Evolutionary conservation across 305 asterid genomes (phyloP).

Genomic region (Nicotiana rustica): DNA sequence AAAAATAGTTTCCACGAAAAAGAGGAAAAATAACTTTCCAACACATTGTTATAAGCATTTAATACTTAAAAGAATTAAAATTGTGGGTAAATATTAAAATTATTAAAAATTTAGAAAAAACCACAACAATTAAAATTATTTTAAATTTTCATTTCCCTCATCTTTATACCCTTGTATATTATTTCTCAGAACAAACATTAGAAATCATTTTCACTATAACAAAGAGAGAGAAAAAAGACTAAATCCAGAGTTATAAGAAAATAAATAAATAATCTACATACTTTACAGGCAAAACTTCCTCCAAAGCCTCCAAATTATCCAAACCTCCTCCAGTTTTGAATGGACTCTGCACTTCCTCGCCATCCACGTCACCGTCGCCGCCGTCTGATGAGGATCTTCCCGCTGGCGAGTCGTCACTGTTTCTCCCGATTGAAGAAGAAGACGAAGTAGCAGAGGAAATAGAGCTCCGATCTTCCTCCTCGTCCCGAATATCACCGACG

Average conservation of each 20-base stretch:
- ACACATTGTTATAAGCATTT: not conserved
- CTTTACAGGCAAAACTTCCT: conserved; percentile 70
- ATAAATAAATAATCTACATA: conserved; percentile 35
- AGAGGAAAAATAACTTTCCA: not conserved
- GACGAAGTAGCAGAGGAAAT: conserved; percentile 26
- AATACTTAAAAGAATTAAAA: too few relatives aligned
- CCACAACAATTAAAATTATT: too few relatives aligned
- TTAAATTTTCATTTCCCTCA: too few relatives aligned
- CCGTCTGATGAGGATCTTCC: conserved; percentile 8
- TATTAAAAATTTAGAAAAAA: too few relatives aligned
- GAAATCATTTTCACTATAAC: not conserved
- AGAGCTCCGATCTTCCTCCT: conserved; percentile 15
- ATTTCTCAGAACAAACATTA: too few relatives aligned
- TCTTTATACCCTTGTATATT: too few relatives aligned
- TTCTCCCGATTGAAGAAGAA: conserved; percentile 36
- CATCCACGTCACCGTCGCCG: conserved; percentile 28
- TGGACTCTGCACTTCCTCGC: conserved; percentile 38
- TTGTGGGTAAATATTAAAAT: too few relatives aligned
- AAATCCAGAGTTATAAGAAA: not conserved
- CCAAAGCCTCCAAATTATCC: conserved; percentile 74
- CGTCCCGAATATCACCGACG: conserved; percentile 13
- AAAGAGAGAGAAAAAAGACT: too few relatives aligned
- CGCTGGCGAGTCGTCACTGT: conserved; percentile 37
- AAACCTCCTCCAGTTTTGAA: conserved; percentile 55
- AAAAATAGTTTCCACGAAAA: not conserved